These are phyloP conservation scores for Pythium brassicae DNA, from an alignment of 352 stramenopile species.

Conservation along the genomic window DNA sequence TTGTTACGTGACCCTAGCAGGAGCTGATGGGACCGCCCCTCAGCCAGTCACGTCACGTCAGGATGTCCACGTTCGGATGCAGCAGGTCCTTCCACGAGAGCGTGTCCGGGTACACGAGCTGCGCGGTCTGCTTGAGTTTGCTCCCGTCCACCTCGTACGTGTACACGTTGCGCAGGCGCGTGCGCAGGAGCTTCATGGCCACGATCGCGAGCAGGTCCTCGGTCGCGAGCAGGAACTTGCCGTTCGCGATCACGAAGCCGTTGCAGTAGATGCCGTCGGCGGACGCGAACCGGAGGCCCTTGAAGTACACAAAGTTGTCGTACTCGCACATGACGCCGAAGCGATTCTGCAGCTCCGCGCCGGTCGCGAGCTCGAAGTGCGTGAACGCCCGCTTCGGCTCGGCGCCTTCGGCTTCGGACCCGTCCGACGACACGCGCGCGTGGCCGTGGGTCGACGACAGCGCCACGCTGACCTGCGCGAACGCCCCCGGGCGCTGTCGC, in stretches of 20 bases:
- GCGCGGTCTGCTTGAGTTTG: slow-evolving; percentile 3
- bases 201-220: background rate
- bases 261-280: slow-evolving; percentile 55
- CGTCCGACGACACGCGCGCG: too few species aligned
- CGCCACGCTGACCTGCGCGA: too few species aligned
- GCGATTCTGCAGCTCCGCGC: slow-evolving; percentile 1
- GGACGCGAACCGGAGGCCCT: slow-evolving; percentile 25
- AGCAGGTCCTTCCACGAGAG: background rate
- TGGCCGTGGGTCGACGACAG: too few species aligned
- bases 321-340: slow-evolving; percentile 42
- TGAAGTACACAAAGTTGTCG: slow-evolving; percentile 37
- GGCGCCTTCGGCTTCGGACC: too few species aligned
- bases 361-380: slow-evolving; percentile 15
- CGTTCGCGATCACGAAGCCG: slow-evolving; percentile 34
- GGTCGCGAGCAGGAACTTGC: background rate
- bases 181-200: background rate
- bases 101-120: background rate
- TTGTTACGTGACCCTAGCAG: too few species aligned
- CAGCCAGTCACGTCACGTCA: too few species aligned
- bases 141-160: background rate
- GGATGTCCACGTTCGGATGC: background rate
- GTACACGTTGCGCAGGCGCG: background rate
- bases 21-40: too few species aligned
- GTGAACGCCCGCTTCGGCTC: slow-evolving; percentile 14
- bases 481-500: too few species aligned